A percentile compares a stretch with the other conserved stretches of the same genome.
phyloP scores from a whole-genome alignment of 345 rosid genomes.

The Hibiscus mutabilis region DNA sequence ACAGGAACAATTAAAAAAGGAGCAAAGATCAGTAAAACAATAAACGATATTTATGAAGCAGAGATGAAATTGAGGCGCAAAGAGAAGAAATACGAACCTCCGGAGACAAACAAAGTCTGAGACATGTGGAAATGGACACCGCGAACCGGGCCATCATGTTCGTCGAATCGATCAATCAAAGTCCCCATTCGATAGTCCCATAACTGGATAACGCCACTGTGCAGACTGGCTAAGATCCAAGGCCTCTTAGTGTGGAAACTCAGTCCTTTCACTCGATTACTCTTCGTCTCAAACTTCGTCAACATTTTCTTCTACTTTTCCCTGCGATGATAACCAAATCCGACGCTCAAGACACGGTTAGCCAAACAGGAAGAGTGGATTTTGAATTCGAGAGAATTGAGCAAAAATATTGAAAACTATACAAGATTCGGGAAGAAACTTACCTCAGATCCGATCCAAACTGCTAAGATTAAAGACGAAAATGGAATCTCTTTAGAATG shows the following conservation, averaged over 20 bases:
- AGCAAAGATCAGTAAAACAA: background rate
- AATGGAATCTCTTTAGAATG: background rate
- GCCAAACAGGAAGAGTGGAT: background rate
- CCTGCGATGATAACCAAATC: constrained; percentile 3
- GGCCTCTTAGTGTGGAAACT: constrained; percentile 94
- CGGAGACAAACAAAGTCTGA: constrained; percentile 90
- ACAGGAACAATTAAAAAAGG: background rate
- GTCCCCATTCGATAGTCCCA: constrained; percentile 99
- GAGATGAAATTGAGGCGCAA: background rate
- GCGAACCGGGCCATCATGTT: constrained; percentile 98
- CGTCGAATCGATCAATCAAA: constrained; percentile 84
- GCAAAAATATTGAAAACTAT: background rate
- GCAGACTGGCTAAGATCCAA: constrained; percentile 97
- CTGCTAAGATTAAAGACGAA: background rate
- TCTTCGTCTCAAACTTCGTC: constrained; percentile 98
- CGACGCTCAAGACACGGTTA: background rate
- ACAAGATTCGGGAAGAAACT: background rate
- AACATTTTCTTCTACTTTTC: constrained; percentile 55
- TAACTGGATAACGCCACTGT: constrained; percentile 97
- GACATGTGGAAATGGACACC: constrained; percentile 92
- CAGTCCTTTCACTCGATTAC: constrained; percentile 92
- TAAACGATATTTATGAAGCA: background rate
- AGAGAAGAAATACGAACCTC: constrained; percentile 41
- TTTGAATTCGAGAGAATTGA: background rate
- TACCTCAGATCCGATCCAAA: background rate